phyloP scores from a whole-genome alignment of 2,329 filamentous ascomycete species.

The Ophiosphaerella narmari region DNA sequence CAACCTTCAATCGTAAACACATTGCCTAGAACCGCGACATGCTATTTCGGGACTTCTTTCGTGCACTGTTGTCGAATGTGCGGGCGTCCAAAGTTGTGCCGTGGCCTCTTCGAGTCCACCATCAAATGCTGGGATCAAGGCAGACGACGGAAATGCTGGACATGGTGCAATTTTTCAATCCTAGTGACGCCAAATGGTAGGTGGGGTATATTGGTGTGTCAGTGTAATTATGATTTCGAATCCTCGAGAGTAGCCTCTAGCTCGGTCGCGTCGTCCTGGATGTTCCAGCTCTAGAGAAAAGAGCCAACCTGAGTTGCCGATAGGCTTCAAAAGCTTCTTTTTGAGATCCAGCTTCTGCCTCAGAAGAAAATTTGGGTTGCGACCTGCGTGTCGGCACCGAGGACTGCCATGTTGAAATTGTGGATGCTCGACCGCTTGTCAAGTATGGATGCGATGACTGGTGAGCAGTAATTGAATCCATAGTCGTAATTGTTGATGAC shows the following conservation, averaged over 20 bases:
- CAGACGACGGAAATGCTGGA: too few relatives aligned
- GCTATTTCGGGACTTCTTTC: too few relatives aligned
- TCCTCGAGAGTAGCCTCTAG: not conserved
- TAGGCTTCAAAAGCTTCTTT: constrained; percentile 43
- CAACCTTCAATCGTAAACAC: too few relatives aligned
- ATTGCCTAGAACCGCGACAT: too few relatives aligned
- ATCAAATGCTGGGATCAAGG: too few relatives aligned
- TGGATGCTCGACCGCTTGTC: constrained; percentile 30
- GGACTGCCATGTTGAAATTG: constrained; percentile 39
- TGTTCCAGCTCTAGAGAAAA: constrained; percentile 42
- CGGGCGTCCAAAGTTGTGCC: too few relatives aligned
- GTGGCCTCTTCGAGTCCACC: too few relatives aligned
- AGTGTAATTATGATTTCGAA: not conserved
- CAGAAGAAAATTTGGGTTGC: constrained; percentile 8
- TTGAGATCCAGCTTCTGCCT: constrained; percentile 22
- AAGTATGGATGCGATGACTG: constrained; percentile 33
- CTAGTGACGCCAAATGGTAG: too few relatives aligned
- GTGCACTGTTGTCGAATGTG: too few relatives aligned
- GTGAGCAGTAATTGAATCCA: constrained; percentile 20
- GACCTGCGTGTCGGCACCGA: constrained; percentile 29
- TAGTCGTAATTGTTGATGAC: not conserved
- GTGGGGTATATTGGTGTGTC: not conserved
- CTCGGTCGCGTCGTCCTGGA: constrained; percentile 1
- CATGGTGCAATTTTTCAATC: too few relatives aligned
- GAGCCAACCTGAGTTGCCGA: constrained; percentile 35